phyloP scores from a whole-genome alignment of 2,329 filamentous ascomycete genomes.

The Xylariaceae sp. region DNA sequence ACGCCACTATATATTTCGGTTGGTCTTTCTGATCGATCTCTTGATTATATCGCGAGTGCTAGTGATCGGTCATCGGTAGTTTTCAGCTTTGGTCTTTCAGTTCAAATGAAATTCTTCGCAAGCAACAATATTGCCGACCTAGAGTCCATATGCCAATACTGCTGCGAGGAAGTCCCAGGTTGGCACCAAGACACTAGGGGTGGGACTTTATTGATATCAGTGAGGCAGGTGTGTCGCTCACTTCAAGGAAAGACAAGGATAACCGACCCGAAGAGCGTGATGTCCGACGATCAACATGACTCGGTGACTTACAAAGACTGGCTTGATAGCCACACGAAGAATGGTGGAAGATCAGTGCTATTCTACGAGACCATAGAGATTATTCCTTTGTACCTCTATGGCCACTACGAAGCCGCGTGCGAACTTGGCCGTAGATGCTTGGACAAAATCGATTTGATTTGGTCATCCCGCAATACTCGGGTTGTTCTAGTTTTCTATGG shows the following conservation, averaged over 20 bases:
- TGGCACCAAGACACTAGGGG: conserved; percentile 70
- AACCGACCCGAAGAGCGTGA: conserved; percentile 49
- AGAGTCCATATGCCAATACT: conserved; percentile 65
- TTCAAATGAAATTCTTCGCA: conserved; percentile 64
- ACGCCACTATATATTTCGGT: conserved; percentile 57
- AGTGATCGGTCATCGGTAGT: conserved; percentile 70
- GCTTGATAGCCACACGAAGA: conserved; percentile 48
- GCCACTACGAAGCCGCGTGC: conserved; percentile 57
- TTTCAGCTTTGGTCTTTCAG: conserved; percentile 64
- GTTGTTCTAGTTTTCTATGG: conserved; percentile 58
- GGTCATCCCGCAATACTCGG: conserved; percentile 57
- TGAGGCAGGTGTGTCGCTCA: conserved; percentile 63
- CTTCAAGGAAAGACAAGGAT: conserved; percentile 68
- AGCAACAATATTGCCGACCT: conserved; percentile 66
- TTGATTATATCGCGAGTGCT: conserved; percentile 61
- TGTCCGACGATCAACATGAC: conserved; percentile 66
- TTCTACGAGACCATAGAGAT: conserved; percentile 67
- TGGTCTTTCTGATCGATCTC: conserved; percentile 57
- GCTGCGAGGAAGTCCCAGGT: conserved; percentile 68
- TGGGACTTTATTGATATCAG: conserved; percentile 62
- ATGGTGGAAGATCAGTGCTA: conserved; percentile 60
- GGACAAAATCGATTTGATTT: conserved; percentile 47
- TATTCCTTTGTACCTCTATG: conserved; percentile 59
- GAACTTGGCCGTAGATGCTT: conserved; percentile 52
- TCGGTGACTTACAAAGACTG: conserved; percentile 56